Conservation (phyloP, 2,329 filamentous ascomycete species). For the Paraphaeosphaeria minitans region DNA sequence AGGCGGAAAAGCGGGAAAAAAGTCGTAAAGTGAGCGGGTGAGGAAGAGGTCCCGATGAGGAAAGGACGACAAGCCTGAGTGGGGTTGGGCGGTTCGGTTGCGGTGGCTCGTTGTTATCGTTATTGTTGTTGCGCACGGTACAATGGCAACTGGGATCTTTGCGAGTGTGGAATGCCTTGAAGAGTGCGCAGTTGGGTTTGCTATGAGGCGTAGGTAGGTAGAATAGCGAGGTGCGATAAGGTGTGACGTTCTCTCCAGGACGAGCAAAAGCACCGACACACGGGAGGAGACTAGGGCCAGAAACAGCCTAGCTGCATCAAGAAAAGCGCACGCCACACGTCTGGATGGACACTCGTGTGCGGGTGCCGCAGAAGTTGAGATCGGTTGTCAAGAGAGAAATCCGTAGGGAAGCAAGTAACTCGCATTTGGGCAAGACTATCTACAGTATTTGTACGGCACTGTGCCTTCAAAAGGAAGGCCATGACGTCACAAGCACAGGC, state of each 20-base stretch:
- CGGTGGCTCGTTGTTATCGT: too few species aligned
- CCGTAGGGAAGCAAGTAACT: neutral
- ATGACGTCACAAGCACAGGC: too few species aligned
- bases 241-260: neutral
- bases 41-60: conserved; percentile 1
- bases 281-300: neutral
- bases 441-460: neutral
- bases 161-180: neutral
- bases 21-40: neutral
- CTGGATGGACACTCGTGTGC: neutral
- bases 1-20: conserved; percentile 4
- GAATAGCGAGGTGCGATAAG: conserved; percentile 1
- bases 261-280: neutral
- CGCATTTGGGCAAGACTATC: too few species aligned
- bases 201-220: conserved; percentile 2
- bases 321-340: neutral
- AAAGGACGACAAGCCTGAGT: conserved; percentile 2
- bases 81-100: neutral
- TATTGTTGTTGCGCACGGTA: neutral
- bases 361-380: neutral
- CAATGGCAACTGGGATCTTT: neutral
- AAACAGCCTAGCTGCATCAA: conserved; percentile 4
- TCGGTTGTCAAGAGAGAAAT: neutral
- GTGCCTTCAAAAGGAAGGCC: too few species aligned
- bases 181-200: neutral